Base-by-base conservation (phyloP, 345 rosid genomes). In the Salix suchowensis region DNA sequence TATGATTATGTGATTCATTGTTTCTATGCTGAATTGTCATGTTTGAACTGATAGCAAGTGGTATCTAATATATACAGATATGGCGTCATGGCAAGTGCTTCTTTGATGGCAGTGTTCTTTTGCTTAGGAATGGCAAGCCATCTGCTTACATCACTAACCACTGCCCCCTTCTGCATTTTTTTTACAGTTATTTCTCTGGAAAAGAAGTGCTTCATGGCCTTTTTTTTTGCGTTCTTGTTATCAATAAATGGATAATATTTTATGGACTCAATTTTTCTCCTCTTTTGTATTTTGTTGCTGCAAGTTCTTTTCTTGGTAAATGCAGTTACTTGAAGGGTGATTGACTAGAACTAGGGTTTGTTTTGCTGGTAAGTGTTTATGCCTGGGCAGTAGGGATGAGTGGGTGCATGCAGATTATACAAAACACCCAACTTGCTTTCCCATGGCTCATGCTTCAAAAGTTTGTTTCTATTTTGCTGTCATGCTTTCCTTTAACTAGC, bases 21-120 rank as follows among this genome's bases (percentile, higher is more conserved):
- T n/a, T n/a, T 21, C 70, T 60, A 61, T 70, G 36, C 48, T 50
- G 16, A 26, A 24, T 73, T 68, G 42, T 40, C 36, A 34, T 67
- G 28, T 67, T 64, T 67, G 72, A 68, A 82, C 82, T 80, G 78
- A 84, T 78, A 62, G 70, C 74, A 65, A 40, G 72, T 76, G 81
- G 74, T 76, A 80, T 71, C 54, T 74, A 78, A 75, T 58, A 72
- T 32, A 32, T 32, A 32, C 86, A 84, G 85, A 82, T 82, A 24
- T 70, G 76, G 79, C 81, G 18, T 61, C 65, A 70, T 72, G 79
- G 81, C 69, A 66, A 79, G 69, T 67, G 70, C 58, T 61, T 24
- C 68, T 36, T 30, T 32, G 21, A 72, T 73, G 69, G 67, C 73
- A 72, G 44, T 68, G 66, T 75, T 77, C 79, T 55, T 74, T 75